Evolutionary conservation across 2,329 filamentous ascomycete genomes (phyloP), one percentile per base, ranked within the genome.

Genomic region (Neonectria coccinea): DNA sequence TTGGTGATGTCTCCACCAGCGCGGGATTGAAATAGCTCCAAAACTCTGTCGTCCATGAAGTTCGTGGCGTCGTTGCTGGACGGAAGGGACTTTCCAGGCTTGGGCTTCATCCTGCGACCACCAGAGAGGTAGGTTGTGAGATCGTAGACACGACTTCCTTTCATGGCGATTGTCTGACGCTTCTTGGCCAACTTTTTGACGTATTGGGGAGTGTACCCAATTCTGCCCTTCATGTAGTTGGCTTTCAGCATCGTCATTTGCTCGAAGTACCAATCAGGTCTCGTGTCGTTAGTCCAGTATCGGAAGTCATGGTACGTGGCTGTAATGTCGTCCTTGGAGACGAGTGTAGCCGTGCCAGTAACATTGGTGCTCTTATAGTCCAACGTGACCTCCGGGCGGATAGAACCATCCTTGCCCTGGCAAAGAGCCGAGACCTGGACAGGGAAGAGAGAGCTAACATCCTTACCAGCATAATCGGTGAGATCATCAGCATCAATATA

Each of bases 341-440:
- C 86, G 25, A 92, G 82, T 22, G 82, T 87, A 20, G 89, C 88
- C 12, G 88, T 86, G 18, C 90, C 91, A 14, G 89, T 88, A 59
- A 90, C 84, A 78, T 99, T 99, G 66, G 88, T 89, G 41, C 85
- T 88, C 68, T 89, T 89, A 80, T 95, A 98, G 78, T 95, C 91
- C 29, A 99, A 85, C 51, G 91, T 91, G n/a, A 99, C 92, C 45
- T 89, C 86, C 4, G 87, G 86, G 74, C 93, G 86, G 47, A 89
- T 82, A 1, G 74, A 76, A 22, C 91, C 92, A 68, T 89, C 84
- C 33, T 86, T 88, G 63, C 95, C 96, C 64, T 91, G 87, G 79
- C 96, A 99, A 41, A 99, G 85, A 47, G 95, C 94, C 5, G 91
- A 97, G 16, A 99, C 95, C 77, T 99, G 96, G 1, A 99, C 86